These are phyloP conservation scores for Candida awuae DNA, from an alignment of 805 yeast species.

Conservation along the genomic window DNA sequence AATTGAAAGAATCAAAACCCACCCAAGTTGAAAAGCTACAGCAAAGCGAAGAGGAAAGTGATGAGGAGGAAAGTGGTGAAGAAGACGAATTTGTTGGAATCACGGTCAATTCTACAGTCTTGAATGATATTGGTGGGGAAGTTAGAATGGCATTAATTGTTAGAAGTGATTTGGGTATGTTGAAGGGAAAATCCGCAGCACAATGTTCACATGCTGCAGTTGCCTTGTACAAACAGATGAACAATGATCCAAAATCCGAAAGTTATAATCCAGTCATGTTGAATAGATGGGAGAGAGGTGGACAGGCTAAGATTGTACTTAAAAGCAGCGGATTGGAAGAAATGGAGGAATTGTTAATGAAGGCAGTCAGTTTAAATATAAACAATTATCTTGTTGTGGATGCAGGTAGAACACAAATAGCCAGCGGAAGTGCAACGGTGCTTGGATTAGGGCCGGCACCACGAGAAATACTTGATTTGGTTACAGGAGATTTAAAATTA, in stretches of 20 bases:
- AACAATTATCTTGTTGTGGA: constrained; percentile 81
- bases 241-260: constrained; percentile 38
- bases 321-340: constrained; percentile 63
- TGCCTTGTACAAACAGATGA: constrained; percentile 68
- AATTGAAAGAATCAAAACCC: too few relatives aligned
- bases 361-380: constrained; percentile 71
- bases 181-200: constrained; percentile 93
- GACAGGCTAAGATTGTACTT: constrained; percentile 91
- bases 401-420: constrained; percentile 95
- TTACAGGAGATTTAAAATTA: constrained; percentile 71
- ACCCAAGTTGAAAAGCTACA: neutral
- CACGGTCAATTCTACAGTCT: constrained; percentile 50
- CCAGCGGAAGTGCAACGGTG: constrained; percentile 94
- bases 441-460: constrained; percentile 98
- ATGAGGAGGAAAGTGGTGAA: constrained; percentile 25
- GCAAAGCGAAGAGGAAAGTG: neutral
- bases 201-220: constrained; percentile 98
- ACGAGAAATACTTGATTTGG: constrained; percentile 63
- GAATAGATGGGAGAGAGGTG: constrained; percentile 68
- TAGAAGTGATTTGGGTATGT: constrained; percentile 84
- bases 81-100: constrained; percentile 34
- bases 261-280: constrained; percentile 58
- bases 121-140: constrained; percentile 69
- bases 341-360: constrained; percentile 69
- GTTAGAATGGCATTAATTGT: constrained; percentile 82